These are phyloP conservation scores for Usnea hakonensis DNA, from an alignment of 495 filamentous ascomycete species.

Conservation along the genomic window DNA sequence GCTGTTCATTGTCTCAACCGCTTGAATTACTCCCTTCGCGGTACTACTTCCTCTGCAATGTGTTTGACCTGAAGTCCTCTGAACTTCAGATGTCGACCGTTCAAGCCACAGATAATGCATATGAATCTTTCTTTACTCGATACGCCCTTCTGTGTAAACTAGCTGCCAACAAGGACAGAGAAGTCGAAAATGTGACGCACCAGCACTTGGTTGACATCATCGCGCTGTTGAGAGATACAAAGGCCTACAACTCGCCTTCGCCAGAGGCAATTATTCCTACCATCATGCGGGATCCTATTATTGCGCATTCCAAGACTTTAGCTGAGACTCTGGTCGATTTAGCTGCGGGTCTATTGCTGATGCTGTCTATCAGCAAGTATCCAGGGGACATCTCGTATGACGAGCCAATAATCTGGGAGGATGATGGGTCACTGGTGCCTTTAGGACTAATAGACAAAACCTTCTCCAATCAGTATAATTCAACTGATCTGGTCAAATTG, in stretches of 20 bases:
- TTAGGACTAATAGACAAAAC: not conserved
- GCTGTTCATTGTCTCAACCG: not conserved
- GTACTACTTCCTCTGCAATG: slow-evolving; percentile 1
- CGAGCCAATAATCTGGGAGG: slow-evolving; percentile 14
- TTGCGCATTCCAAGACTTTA: not conserved
- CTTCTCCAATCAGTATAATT: not conserved
- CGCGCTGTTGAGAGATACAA: not conserved
- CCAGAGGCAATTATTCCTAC: not conserved
- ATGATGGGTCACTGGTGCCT: not conserved
- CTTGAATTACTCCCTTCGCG: slow-evolving; percentile 6
- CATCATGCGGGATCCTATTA: not conserved
- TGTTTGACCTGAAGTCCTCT: slow-evolving; percentile 4
- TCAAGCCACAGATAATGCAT: slow-evolving; percentile 3
- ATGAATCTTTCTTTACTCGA: slow-evolving; percentile 16
- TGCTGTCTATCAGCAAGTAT: slow-evolving; percentile 12
- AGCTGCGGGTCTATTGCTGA: slow-evolving; percentile 14
- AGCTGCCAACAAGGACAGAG: slow-evolving; percentile 10
- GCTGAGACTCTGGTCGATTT: slow-evolving; percentile 8
- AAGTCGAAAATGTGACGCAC: slow-evolving; percentile 8
- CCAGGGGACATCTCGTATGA: slow-evolving; percentile 19
- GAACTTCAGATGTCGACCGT: not conserved
- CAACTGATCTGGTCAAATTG: slow-evolving; percentile 17
- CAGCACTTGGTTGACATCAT: slow-evolving; percentile 9
- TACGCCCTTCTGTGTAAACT: slow-evolving; percentile 12
- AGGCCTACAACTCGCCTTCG: not conserved